A percentile compares a stretch with the other conserved stretches of the same genome.
These are phyloP conservation scores for Malassezia sympodialis DNA, from an alignment of 1,284 basidiomycete species.

Conservation along the genomic window DNA sequence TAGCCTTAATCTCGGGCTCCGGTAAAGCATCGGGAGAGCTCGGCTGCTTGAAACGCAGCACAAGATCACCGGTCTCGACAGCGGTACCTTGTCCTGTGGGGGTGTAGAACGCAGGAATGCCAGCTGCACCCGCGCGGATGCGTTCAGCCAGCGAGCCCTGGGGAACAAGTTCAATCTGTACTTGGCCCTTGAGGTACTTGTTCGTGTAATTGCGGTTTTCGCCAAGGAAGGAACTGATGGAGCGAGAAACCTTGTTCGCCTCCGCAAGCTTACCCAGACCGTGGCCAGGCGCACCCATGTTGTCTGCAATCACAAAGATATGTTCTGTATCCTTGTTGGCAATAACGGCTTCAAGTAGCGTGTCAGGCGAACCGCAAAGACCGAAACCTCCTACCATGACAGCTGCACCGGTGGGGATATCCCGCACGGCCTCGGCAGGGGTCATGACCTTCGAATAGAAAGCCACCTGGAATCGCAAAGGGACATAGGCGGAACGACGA, in stretches of 20 bases:
- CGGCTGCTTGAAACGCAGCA: constrained; percentile 44
- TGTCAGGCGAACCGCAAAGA: constrained; percentile 45
- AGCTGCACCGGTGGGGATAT: constrained; percentile 32
- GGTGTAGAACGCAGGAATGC: constrained; percentile 91
- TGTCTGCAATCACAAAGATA: constrained; percentile 42
- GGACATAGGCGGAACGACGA: background rate
- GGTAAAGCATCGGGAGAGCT: constrained; percentile 10
- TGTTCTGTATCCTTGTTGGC: constrained; percentile 29
- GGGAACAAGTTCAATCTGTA: constrained; percentile 38
- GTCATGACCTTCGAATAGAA: constrained; percentile 25
- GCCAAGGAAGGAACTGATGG: constrained; percentile 44
- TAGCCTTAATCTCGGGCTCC: background rate
- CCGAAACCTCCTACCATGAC: constrained; percentile 44
- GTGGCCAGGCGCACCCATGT: constrained; percentile 39
- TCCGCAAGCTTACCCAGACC: constrained; percentile 36
- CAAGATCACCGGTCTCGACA: constrained; percentile 49
- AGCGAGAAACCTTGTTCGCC: constrained; percentile 30
- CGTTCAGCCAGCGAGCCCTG: constrained; percentile 71
- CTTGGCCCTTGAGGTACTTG: constrained; percentile 40
- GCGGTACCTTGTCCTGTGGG: constrained; percentile 62
- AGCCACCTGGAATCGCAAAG: constrained; percentile 8
- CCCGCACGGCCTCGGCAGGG: constrained; percentile 38
- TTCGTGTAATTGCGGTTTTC: constrained; percentile 43
- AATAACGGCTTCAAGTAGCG: constrained; percentile 37
- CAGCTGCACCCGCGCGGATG: constrained; percentile 79